Percentiles rank a stretch among this genome's conserved stretches.
Evolutionary conservation across 441 rosid species (phyloP).

Genomic region (Eutrema salsugineum): DNA sequence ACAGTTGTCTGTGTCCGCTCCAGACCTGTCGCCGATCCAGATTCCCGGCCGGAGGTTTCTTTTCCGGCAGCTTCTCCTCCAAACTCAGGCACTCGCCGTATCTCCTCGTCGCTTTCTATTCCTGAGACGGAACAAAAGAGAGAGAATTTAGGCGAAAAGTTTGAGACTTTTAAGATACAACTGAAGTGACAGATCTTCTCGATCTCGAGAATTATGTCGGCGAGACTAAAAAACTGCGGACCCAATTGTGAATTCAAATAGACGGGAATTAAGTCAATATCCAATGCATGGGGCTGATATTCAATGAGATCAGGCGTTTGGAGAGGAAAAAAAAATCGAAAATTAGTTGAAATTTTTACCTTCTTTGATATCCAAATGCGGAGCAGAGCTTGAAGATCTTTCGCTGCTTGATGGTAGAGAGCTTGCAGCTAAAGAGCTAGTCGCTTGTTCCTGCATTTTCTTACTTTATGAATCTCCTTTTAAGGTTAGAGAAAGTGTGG

Average conservation of each 20-base stretch:
- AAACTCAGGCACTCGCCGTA: conserved; percentile 89
- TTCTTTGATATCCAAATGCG: conserved; percentile 72
- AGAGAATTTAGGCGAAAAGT: not conserved
- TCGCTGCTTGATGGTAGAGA: conserved; percentile 89
- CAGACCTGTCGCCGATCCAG: conserved; percentile 40
- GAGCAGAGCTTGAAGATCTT: conserved; percentile 82
- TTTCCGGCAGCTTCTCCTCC: conserved; percentile 59
- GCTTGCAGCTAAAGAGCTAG: conserved; percentile 72
- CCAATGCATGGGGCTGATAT: conserved; percentile 3
- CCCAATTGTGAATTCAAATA: conserved; percentile 13
- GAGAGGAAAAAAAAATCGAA: not conserved
- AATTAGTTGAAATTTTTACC: conserved; percentile 33
- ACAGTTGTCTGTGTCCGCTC: conserved; percentile 33
- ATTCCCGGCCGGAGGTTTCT: conserved; percentile 43
- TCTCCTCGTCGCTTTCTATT: conserved; percentile 96
- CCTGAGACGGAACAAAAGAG: conserved; percentile 34
- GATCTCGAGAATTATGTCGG: conserved; percentile 24
- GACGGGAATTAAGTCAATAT: not conserved
- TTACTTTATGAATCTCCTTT: not conserved
- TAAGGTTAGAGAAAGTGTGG: conserved; percentile 1
- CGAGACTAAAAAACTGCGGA: not conserved
- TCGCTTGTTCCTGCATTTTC: conserved; percentile 67
- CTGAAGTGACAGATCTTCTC: conserved; percentile 4
- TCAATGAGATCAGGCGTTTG: not conserved
- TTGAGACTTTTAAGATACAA: not conserved